phyloP scores from a whole-genome alignment of 2,329 filamentous ascomycete species.

The Cladosporium sp. region DNA sequence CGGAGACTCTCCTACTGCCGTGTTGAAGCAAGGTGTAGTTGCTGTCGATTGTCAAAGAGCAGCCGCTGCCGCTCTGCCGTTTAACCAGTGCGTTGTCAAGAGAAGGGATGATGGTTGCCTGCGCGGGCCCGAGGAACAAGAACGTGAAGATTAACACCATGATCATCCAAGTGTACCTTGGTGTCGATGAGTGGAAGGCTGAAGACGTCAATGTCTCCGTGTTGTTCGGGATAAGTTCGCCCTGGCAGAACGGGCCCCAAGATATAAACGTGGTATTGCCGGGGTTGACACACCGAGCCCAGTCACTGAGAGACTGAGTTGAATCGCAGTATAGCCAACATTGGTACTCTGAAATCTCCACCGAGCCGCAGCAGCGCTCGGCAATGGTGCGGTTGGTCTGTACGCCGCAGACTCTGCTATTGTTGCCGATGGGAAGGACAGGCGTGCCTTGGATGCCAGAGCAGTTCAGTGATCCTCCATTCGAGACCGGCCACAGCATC shows the following conservation, averaged over 20 bases:
- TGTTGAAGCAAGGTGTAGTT: conserved; percentile 13
- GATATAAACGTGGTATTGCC: background rate
- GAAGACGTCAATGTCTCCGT: background rate
- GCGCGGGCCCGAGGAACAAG: background rate
- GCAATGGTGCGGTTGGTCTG: background rate
- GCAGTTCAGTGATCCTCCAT: background rate
- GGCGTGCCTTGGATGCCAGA: background rate
- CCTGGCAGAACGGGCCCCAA: background rate
- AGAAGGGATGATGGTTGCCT: conserved; percentile 21
- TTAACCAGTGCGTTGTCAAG: conserved; percentile 15
- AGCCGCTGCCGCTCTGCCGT: conserved; percentile 20
- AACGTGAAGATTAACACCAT: background rate
- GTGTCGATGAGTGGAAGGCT: background rate
- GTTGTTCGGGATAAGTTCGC: background rate
- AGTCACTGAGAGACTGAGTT: no score
- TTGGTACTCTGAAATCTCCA: conserved; percentile 20
- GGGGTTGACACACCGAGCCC: no score
- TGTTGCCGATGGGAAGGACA: background rate
- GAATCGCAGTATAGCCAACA: conserved; percentile 23
- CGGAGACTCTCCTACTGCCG: background rate
- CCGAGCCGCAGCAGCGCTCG: conserved; percentile 4
- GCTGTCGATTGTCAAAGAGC: conserved; percentile 15
- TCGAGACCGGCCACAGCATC: background rate
- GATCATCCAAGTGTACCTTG: background rate
- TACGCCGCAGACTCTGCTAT: background rate